Evolutionary conservation across 176 grass and related monocot genomes (phyloP), one percentile per base, ranked within the genome.

Genomic region (Otatea glauca): DNA sequence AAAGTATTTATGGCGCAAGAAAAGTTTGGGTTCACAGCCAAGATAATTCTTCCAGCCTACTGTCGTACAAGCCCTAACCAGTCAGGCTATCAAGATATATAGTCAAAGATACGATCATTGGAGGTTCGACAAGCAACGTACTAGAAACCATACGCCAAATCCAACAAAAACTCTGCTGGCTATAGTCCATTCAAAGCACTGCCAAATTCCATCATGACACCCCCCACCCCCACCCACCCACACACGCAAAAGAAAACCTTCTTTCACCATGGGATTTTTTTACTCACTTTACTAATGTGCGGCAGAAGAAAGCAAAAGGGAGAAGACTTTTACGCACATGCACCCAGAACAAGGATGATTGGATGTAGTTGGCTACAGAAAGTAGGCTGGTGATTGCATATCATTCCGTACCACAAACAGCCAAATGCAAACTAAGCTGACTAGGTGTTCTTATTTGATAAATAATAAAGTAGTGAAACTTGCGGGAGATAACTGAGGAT

Each of bases 381-480:
- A 56, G n/a, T 3, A 83, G 39, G 12, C 41, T 32, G 21, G 11
- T 68, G 68, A 17, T 10, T 62, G 37, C 44, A 35, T 68, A 81
- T 16, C 49, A 60, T 39, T 70, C 69, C 60, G 68, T 59, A 63
- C 35, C 32, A 80, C 11, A 49, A 75, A 47, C 15, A 60, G 21
- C 51, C 60, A 78, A 70, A 41, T 73, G 37, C 21, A 35, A 12
- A 66, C 6, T 73, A 67, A n/a, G 3, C 15, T 74, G 25, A 49
- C 41, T 38, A 0, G 13, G 85, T 68, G 50, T 14, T 63, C 38
- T 82, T 62, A 15, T 50, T 47, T 29, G 42, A 70, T 43, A 58
- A 70, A 49, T 74, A 41, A 38, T 61, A 76, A 78, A 82, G 18
- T 44, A 68, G n/a, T 43, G 32, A 79, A 86, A 79, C 37, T 44